phyloP scores from a whole-genome alignment of 768 basidiomycete genomes.

The Boletales sp. region DNA sequence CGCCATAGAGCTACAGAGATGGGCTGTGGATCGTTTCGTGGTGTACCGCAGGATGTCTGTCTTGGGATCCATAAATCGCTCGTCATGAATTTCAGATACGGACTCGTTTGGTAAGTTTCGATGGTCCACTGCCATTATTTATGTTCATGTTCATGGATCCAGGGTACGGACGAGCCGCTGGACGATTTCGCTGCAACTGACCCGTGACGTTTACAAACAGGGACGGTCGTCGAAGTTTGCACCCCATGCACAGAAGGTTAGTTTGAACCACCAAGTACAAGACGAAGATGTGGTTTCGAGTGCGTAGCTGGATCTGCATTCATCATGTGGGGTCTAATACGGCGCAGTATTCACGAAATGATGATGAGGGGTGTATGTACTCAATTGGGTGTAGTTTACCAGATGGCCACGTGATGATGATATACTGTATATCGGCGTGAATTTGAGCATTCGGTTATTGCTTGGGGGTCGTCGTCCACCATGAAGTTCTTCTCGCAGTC shows the following conservation, averaged over 20 bases:
- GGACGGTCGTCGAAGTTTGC: slow-evolving; percentile 93
- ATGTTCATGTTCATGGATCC: not conserved
- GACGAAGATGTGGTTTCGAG: slow-evolving; percentile 90
- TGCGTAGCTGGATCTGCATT: slow-evolving; percentile 36
- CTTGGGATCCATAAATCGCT: slow-evolving; percentile 90
- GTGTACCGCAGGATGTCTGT: slow-evolving; percentile 65
- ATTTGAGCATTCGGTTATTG: not conserved
- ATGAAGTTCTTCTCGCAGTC: slow-evolving; percentile 57
- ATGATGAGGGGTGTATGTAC: not conserved
- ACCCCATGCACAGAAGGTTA: slow-evolving; percentile 93
- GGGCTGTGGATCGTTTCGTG: not conserved
- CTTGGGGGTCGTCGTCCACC: slow-evolving; percentile 37
- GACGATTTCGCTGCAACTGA: not conserved
- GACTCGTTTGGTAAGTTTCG: slow-evolving; percentile 76
- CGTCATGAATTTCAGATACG: slow-evolving; percentile 89
- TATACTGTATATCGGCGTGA: not conserved
- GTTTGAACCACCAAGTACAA: slow-evolving; percentile 75
- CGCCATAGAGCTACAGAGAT: too few relatives aligned
- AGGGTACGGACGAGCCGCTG: slow-evolving; percentile 22
- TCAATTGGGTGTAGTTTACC: too few relatives aligned
- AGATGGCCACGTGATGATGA: too few relatives aligned
- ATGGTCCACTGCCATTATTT: not conserved
- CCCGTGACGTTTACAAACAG: slow-evolving; percentile 33
- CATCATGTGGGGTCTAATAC: not conserved
- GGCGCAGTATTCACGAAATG: slow-evolving; percentile 31